Percentiles rank a stretch among this genome's conserved stretches.
Evolutionary conservation across 106 monocot genomes (phyloP).

Genomic region (Narthecium ossifragum): DNA sequence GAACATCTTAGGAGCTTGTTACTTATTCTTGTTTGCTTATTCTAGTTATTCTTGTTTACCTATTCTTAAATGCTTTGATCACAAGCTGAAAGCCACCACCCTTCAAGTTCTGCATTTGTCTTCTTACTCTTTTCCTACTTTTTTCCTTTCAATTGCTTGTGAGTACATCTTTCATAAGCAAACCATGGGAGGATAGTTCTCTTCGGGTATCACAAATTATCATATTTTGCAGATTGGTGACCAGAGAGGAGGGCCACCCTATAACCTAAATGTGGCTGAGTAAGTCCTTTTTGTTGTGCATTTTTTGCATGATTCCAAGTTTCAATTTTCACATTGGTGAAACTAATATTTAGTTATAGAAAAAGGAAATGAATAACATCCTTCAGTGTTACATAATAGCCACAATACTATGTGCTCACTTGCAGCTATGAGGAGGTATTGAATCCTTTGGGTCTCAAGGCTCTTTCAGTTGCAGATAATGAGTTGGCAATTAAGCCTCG

Average conservation of each 20-base stretch:
- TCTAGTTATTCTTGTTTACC: not conserved
- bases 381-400: not conserved
- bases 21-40: not conserved
- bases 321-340: not conserved
- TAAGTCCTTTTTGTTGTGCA: conserved; percentile 9
- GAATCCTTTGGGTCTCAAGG: conserved; percentile 36
- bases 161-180: too few relatives aligned
- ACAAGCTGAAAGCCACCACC: not conserved
- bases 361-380: not conserved
- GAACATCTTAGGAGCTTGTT: not conserved
- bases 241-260: conserved; percentile 42
- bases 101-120: not conserved
- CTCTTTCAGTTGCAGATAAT: conserved; percentile 45
- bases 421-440: conserved; percentile 54
- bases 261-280: conserved; percentile 30
- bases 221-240: conserved; percentile 24
- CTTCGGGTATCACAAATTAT: not conserved
- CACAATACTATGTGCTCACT: not conserved
- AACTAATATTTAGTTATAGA: not conserved
- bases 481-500: conserved; percentile 53
- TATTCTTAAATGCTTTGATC: not conserved
- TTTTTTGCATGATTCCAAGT: not conserved
- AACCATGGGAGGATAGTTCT: too few relatives aligned
- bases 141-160: too few relatives aligned
- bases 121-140: not conserved